Evolutionary conservation across 345 rosid species (phyloP), one percentile per base, ranked within the genome.

Genomic region (Raphanus sativus): DNA sequence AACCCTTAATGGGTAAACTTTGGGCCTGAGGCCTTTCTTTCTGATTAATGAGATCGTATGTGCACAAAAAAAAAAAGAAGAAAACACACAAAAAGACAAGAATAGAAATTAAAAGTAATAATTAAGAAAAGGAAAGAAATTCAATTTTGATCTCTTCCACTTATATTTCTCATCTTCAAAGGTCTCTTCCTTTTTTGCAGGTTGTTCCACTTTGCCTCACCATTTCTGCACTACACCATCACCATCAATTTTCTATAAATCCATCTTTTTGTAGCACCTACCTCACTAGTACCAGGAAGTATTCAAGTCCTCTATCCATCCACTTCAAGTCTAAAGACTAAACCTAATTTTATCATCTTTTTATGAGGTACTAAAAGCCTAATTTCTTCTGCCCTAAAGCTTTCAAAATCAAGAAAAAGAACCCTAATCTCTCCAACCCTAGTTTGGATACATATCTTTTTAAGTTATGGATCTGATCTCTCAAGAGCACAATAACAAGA

Each of bases 391-490:
- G 55, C 17, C 55, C 55, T 48, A 48, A n/a, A 48, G 55, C 55
- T 48, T 48, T 48, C 55, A 48, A 48, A 48, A n/a, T 48, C 55
- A 48, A 48, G 55, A 48, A 48, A 48, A 48, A 48, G 55, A 52
- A 34, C 52, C 70, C 42, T 52, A 63, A 63, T 33, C 64, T 78
- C 48, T 55, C 54, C 26, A 62, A 74, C 75, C 71, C 71, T 74
- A 69, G 33, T 26, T 67, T 62, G 60, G 25, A 70, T 15, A 58
- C 9, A 59, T 12, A 45, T 60, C 54, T 42, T 45, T 60, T 58
- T 68, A 45, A 48, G 32, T 17, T 6, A 86, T 86, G 89, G 89
- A 86, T 26, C 71, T 83, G 56, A 73, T 83, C 79, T 81, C 86
- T 62, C 78, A 69, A 75, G 67, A 33, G 54, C 71, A 74, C 33